These are phyloP conservation scores for Russula abietina DNA, from an alignment of 768 basidiomycete genomes.

Conservation along the genomic window DNA sequence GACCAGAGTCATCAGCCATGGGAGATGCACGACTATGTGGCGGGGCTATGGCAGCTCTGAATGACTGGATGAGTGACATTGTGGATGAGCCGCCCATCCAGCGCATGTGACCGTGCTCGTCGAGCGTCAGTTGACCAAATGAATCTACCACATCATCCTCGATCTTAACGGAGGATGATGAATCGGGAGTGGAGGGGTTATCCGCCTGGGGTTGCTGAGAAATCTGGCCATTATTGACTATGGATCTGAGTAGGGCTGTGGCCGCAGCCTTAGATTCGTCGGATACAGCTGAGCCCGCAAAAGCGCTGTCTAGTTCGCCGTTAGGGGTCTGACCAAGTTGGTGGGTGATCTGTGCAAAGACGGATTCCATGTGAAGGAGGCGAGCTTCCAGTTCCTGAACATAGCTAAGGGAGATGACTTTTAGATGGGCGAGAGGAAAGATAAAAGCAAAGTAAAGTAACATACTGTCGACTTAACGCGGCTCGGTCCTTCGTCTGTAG, in stretches of 20 bases:
- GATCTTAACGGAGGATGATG: slow-evolving; percentile 45
- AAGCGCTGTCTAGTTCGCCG: slow-evolving; percentile 20
- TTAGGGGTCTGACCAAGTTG: slow-evolving; percentile 55
- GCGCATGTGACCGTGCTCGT: slow-evolving; percentile 84
- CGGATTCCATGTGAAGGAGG: slow-evolving; percentile 78
- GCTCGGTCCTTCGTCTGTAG: slow-evolving; percentile 88
- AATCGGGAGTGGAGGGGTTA: slow-evolving; percentile 31
- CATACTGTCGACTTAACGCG: slow-evolving; percentile 83
- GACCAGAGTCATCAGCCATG: slow-evolving; percentile 76
- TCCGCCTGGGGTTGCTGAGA: slow-evolving; percentile 21
- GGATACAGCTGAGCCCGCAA: slow-evolving; percentile 18
- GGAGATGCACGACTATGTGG: slow-evolving; percentile 74
- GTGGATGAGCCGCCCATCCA: slow-evolving; percentile 92
- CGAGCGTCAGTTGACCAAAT: slow-evolving; percentile 81
- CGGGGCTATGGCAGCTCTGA: slow-evolving; percentile 67
- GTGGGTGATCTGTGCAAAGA: slow-evolving; percentile 80
- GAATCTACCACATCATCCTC: slow-evolving; percentile 80
- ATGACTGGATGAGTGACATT: slow-evolving; percentile 88
- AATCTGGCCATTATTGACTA: slow-evolving; percentile 25
- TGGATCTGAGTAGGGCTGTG: slow-evolving; percentile 26
- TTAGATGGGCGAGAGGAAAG: slow-evolving; percentile 8
- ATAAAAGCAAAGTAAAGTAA: slow-evolving; percentile 19
- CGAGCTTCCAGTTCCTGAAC: slow-evolving; percentile 88
- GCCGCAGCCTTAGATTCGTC: slow-evolving; percentile 19
- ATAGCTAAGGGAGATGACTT: slow-evolving; percentile 46